Percentiles rank a stretch among this genome's conserved stretches.
These are phyloP conservation scores for Penicillium sp. DNA, from an alignment of 2,329 filamentous ascomycete species.

Conservation along the genomic window DNA sequence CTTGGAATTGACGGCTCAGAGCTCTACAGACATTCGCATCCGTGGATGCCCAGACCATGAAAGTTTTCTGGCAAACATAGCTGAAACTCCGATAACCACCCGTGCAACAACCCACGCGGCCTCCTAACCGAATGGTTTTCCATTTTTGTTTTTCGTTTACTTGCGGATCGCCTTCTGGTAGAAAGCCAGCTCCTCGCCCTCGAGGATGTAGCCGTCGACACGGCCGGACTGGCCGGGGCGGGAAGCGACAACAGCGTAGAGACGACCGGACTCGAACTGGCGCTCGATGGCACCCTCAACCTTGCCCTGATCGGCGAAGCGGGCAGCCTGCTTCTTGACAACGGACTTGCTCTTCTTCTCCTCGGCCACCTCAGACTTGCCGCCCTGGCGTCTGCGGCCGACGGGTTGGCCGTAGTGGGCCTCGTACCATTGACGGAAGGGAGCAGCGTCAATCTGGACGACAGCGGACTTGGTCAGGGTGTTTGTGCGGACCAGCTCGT, in stretches of 20 bases:
- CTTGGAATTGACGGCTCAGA: slow-evolving; percentile 38
- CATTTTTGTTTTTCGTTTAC: slow-evolving; percentile 55
- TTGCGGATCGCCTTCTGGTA: slow-evolving; percentile 99
- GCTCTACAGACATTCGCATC: slow-evolving; percentile 38
- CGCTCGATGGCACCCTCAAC: slow-evolving; percentile 88
- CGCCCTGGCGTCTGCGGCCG: slow-evolving; percentile 87
- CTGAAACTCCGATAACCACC: slow-evolving; percentile 39
- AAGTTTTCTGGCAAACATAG: slow-evolving; percentile 34
- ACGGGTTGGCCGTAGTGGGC: slow-evolving; percentile 93
- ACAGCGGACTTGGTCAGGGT: slow-evolving; percentile 98
- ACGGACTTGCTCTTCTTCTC: slow-evolving; percentile 95
- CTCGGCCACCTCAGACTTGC: slow-evolving; percentile 50
- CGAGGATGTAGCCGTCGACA: slow-evolving; percentile 94
- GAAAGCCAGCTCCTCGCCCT: slow-evolving; percentile 99
- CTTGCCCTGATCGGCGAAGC: slow-evolving; percentile 81
- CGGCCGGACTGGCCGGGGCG: slow-evolving; percentile 96
- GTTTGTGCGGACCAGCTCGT: slow-evolving; percentile 99
- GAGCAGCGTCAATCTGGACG: slow-evolving; percentile 96
- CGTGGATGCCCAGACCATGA: slow-evolving; percentile 34
- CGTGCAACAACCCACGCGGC: slow-evolving; percentile 25
- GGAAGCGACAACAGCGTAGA: slow-evolving; percentile 88
- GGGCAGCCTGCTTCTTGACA: slow-evolving; percentile 91
- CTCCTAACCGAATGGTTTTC: slow-evolving; percentile 20
- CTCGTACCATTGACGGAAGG: slow-evolving; percentile 99
- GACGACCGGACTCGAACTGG: slow-evolving; percentile 98